These are phyloP conservation scores for Mikania micrantha DNA, from an alignment of 129 eudicot species.

Conservation along the genomic window DNA sequence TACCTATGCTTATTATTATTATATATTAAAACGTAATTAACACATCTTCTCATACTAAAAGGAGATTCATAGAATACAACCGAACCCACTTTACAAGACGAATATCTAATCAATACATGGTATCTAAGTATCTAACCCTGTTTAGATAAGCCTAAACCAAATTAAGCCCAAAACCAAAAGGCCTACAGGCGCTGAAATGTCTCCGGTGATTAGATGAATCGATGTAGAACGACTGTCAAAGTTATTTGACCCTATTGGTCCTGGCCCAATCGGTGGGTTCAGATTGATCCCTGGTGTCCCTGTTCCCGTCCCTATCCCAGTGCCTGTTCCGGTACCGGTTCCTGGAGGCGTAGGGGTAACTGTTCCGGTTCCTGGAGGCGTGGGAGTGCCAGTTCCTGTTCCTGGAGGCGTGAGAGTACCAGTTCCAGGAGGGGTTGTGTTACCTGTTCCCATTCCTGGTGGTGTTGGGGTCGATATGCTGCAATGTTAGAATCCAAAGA, in stretches of 20 bases:
- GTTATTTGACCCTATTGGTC: constrained; percentile 16
- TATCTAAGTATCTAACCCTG: background rate
- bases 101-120: too few relatives aligned
- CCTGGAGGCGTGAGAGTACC: too few relatives aligned
- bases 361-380: background rate
- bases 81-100: constrained; percentile 26
- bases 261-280: constrained; percentile 19
- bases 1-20: too few relatives aligned
- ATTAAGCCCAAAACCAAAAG: constrained; percentile 12
- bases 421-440: background rate
- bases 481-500: constrained; percentile 10
- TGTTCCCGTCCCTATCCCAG: constrained; percentile 9
- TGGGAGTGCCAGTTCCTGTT: constrained; percentile 9
- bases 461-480: constrained; percentile 22
- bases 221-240: constrained; percentile 13
- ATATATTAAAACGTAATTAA: background rate
- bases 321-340: background rate
- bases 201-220: constrained; percentile 7
- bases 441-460: too few relatives aligned
- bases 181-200: background rate
- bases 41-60: constrained; percentile 17
- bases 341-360: too few relatives aligned
- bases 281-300: constrained; percentile 21
- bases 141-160: constrained; percentile 14
- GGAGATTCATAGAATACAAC: constrained; percentile 20